phyloP scores from a whole-genome alignment of 73 alveolate genomes.

The Uronychia binucleata region DNA sequence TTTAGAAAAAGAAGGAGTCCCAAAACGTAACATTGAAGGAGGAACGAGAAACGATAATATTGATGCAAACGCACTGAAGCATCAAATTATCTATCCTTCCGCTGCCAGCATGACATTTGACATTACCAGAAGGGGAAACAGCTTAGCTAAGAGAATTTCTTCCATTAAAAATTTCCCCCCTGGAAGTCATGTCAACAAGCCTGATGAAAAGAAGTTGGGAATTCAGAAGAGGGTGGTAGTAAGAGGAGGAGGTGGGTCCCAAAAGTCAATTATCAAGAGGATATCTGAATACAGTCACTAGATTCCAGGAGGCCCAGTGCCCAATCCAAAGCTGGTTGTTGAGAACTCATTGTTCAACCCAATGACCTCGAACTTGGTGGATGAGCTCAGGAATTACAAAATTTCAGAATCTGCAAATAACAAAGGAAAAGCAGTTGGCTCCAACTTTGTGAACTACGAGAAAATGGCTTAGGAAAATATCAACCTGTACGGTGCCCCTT shows the following conservation, averaged over 20 bases:
- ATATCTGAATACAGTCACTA: not conserved
- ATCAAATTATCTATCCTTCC: not conserved
- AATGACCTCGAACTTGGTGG: not conserved
- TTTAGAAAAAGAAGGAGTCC: not conserved
- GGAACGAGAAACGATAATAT: not conserved
- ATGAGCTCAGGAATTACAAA: not conserved
- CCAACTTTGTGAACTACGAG: not conserved
- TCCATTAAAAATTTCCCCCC: not conserved
- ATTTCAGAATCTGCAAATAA: not conserved
- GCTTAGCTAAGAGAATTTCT: not conserved
- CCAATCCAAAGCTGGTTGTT: too few species aligned
- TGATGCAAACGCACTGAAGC: not conserved
- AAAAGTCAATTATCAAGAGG: not conserved
- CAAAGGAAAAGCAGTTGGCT: not conserved
- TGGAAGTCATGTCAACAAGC: not conserved
- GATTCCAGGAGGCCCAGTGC: not conserved
- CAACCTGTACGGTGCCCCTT: too few species aligned
- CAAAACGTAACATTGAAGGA: not conserved
- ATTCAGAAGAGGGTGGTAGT: not conserved
- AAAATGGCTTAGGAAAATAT: too few species aligned
- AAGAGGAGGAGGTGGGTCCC: constrained; percentile 1
- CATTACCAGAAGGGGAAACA: not conserved
- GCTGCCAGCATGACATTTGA: too few species aligned
- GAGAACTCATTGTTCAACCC: not conserved
- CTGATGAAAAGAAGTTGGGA: not conserved